These are phyloP conservation scores for Starmera caribaea DNA, from an alignment of 805 yeast genomes.

Conservation along the genomic window DNA sequence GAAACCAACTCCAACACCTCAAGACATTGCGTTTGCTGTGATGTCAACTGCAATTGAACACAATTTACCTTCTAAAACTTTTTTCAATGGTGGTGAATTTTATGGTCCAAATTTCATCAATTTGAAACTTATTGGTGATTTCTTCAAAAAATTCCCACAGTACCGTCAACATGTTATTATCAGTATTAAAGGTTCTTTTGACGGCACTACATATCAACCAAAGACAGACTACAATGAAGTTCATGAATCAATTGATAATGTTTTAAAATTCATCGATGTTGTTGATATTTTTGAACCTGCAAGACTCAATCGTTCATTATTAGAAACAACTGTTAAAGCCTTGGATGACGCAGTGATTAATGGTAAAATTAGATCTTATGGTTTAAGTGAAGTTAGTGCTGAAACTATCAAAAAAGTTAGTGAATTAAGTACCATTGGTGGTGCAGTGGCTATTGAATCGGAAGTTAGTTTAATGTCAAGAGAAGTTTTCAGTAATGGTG, in stretches of 20 bases:
- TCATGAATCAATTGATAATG: constrained; percentile 35
- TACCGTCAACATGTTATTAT: constrained; percentile 45
- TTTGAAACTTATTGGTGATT: constrained; percentile 45
- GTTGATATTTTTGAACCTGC: constrained; percentile 64
- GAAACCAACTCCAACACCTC: constrained; percentile 47
- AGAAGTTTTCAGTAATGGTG: constrained; percentile 53
- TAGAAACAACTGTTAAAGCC: constrained; percentile 49
- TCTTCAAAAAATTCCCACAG: constrained; percentile 49
- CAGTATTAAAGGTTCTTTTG: constrained; percentile 59
- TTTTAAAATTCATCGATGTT: constrained; percentile 29
- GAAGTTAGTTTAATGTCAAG: constrained; percentile 69
- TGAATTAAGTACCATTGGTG: constrained; percentile 36
- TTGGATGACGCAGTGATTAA: constrained; percentile 49
- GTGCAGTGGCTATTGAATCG: constrained; percentile 57
- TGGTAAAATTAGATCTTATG: constrained; percentile 61
- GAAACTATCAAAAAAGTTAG: constrained; percentile 51
- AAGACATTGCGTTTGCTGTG: constrained; percentile 41
- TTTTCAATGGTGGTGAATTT: constrained; percentile 72
- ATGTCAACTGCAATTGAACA: constrained; percentile 41
- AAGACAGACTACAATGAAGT: constrained; percentile 41
- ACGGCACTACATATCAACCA: constrained; percentile 31
- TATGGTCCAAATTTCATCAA: constrained; percentile 52
- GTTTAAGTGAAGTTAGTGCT: constrained; percentile 65
- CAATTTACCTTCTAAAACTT: constrained; percentile 31
- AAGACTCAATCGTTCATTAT: constrained; percentile 49